Conservation (phyloP, 257 asterid species). For the Solanum megistacrolobum region DNA sequence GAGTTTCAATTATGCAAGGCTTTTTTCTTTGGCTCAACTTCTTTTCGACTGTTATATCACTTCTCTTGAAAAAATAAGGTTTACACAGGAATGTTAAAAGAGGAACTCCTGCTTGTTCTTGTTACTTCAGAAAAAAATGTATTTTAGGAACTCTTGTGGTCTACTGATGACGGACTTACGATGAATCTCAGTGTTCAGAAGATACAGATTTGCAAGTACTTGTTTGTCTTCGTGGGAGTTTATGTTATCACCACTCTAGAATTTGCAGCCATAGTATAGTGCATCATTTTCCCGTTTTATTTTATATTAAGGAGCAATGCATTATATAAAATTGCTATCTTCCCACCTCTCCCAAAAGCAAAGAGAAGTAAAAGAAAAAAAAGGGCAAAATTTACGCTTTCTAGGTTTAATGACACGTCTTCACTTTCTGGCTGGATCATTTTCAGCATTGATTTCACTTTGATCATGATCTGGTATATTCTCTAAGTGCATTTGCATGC, state of each 20-base stretch:
- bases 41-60: not conserved
- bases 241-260: not conserved
- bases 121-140: not conserved
- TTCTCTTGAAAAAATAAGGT: not conserved
- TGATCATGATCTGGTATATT: not conserved
- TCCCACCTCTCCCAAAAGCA: not conserved
- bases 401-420: not conserved
- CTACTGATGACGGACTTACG: not conserved
- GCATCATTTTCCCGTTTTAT: not conserved
- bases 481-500: not conserved
- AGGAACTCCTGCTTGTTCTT: not conserved
- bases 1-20: not conserved
- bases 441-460: not conserved
- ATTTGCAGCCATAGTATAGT: not conserved
- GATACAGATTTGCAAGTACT: not conserved
- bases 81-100: not conserved
- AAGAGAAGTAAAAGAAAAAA: not conserved
- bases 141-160: not conserved
- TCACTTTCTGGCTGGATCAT: not conserved
- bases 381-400: not conserved
- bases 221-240: not conserved
- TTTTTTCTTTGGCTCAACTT: not conserved
- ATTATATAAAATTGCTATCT: not conserved
- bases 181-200: not conserved
- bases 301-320: not conserved